These are phyloP conservation scores for Solanum corneliomulleri DNA, from an alignment of 257 asterid species.

Conservation along the genomic window DNA sequence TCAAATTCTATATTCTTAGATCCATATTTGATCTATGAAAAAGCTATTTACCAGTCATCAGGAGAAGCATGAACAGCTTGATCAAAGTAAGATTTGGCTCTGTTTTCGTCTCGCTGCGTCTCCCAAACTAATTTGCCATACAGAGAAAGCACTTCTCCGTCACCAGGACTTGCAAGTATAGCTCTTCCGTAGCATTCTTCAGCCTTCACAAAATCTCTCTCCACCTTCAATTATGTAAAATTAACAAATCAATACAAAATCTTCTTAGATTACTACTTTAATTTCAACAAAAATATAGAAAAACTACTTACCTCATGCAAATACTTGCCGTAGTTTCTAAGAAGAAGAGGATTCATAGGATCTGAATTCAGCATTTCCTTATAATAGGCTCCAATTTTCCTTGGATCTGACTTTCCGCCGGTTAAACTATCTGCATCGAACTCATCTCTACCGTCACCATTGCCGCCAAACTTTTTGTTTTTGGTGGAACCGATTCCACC, in stretches of 20 bases:
- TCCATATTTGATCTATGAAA: background rate
- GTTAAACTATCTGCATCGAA: slow-evolving; percentile 7
- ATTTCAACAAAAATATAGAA: background rate
- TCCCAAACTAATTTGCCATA: slow-evolving; percentile 70
- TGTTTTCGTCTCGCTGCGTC: slow-evolving; percentile 34
- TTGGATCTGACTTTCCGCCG: slow-evolving; percentile 10
- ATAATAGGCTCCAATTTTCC: slow-evolving; percentile 33
- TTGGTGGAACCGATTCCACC: slow-evolving; percentile 30
- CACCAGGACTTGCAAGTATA: slow-evolving; percentile 55
- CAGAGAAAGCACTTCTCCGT: slow-evolving; percentile 52
- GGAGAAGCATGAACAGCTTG: slow-evolving; percentile 65
- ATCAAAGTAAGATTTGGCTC: slow-evolving; percentile 55
- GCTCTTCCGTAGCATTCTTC: slow-evolving; percentile 70
- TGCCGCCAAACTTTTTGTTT: slow-evolving; percentile 31
- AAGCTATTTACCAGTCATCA: slow-evolving; percentile 33
- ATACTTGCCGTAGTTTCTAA: slow-evolving; percentile 62
- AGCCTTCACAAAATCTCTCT: slow-evolving; percentile 48
- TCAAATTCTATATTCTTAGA: background rate
- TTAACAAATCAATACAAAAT: background rate
- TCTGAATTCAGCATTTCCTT: slow-evolving; percentile 39
- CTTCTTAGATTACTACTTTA: background rate
- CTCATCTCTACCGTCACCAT: slow-evolving; percentile 10
- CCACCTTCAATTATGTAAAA: slow-evolving; percentile 28
- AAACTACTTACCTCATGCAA: slow-evolving; percentile 48
- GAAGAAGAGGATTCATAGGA: slow-evolving; percentile 40